Evolutionary conservation across 2,329 filamentous ascomycete species (phyloP).

Genomic region (Aspergillus luchuensis): DNA sequence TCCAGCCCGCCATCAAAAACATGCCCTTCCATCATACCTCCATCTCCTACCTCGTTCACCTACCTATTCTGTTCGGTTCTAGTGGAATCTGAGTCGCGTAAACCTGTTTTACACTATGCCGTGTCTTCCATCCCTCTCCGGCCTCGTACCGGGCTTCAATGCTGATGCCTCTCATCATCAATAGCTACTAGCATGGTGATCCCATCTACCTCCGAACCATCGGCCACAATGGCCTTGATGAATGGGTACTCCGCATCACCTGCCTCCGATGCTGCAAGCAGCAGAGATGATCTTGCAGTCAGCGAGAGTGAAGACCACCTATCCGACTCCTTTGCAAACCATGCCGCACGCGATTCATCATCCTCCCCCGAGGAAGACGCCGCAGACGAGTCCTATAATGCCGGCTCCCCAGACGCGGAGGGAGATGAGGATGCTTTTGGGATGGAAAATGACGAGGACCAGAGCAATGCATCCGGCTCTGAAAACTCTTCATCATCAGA

Average conservation of each 20-base stretch:
- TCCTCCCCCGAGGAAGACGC: constrained; percentile 42
- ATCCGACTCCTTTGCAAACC: constrained; percentile 67
- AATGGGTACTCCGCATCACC: constrained; percentile 38
- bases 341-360: constrained; percentile 54
- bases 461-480: constrained; percentile 59
- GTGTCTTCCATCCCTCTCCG: constrained; percentile 23
- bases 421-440: constrained; percentile 71
- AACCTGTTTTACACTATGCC: constrained; percentile 26
- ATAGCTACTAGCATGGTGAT: constrained; percentile 50
- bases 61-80: constrained; percentile 25
- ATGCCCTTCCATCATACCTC: constrained; percentile 38
- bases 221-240: constrained; percentile 35
- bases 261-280: constrained; percentile 27
- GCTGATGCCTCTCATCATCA: constrained; percentile 40
- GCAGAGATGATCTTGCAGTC: constrained; percentile 43
- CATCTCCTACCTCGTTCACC: constrained; percentile 30
- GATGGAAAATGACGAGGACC: constrained; percentile 58
- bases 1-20: constrained; percentile 43
- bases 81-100: constrained; percentile 39
- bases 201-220: constrained; percentile 43
- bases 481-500: constrained; percentile 70
- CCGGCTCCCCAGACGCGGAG: constrained; percentile 39
- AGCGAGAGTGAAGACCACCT: constrained; percentile 72
- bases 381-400: constrained; percentile 44
- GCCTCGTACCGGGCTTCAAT: constrained; percentile 39